Evolutionary conservation across 768 basidiomycete species (phyloP).

Genomic region (Mrakia gelida): DNA sequence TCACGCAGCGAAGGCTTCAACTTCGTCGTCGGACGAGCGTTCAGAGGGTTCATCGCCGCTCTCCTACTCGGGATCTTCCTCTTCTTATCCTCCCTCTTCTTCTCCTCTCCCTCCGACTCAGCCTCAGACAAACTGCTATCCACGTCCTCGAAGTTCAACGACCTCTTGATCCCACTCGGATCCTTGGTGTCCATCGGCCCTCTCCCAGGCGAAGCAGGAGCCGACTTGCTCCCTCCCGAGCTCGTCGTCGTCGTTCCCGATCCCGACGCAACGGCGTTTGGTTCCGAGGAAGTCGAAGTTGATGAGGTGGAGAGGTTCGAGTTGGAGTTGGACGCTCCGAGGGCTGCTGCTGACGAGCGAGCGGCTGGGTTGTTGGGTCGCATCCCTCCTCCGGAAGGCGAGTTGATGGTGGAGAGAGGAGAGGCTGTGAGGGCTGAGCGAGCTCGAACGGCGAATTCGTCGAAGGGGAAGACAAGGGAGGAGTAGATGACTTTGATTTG

Average conservation of each 20-base stretch:
- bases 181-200: background rate
- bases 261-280: constrained; percentile 9
- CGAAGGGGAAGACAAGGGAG: constrained; percentile 91
- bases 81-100: background rate
- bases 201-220: background rate
- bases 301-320: background rate
- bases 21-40: background rate
- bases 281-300: background rate
- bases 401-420: constrained; percentile 35
- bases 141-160: constrained; percentile 17
- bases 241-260: background rate
- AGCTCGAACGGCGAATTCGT: constrained; percentile 76
- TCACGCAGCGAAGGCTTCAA: constrained; percentile 13
- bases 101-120: constrained; percentile 16
- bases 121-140: constrained; percentile 23
- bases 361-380: background rate
- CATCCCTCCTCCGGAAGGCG: background rate
- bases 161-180: constrained; percentile 1
- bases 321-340: background rate
- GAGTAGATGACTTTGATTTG: constrained; percentile 86
- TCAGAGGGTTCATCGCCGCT: background rate
- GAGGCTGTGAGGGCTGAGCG: constrained; percentile 35
- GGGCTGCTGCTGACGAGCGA: background rate
- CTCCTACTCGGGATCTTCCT: background rate
- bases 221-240: background rate